These are phyloP conservation scores for Alternaria sp. DNA, from an alignment of 2,329 filamentous ascomycete genomes.

Conservation along the genomic window DNA sequence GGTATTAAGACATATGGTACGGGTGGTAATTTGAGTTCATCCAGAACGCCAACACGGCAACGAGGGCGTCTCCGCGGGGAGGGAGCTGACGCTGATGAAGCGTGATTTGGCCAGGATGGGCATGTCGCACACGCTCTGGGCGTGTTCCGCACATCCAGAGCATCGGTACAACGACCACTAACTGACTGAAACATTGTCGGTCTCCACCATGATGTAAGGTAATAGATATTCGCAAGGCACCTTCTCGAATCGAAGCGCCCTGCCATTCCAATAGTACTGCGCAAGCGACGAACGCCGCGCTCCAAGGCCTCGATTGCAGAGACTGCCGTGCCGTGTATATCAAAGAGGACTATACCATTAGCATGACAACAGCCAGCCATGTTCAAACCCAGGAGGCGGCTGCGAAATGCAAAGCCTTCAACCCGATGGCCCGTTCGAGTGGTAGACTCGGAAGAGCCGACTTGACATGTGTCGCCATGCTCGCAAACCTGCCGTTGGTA, in stretches of 20 bases:
- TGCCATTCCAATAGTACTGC: background rate
- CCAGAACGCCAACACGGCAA: background rate
- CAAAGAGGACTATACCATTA: background rate
- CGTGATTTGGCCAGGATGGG: background rate
- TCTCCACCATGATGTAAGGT: slow-evolving; percentile 1
- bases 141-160: background rate
- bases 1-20: background rate
- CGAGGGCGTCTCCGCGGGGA: background rate
- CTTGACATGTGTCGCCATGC: background rate
- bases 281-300: background rate
- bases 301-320: background rate
- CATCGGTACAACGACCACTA: background rate
- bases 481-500: background rate
- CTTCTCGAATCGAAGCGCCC: background rate
- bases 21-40: background rate
- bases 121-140: background rate
- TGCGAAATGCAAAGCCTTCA: background rate
- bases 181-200: background rate
- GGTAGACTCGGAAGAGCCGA: background rate
- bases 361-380: background rate
- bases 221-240: background rate
- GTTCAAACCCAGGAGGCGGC: background rate
- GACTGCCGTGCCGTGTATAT: background rate
- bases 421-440: background rate
- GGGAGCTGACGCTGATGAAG: background rate